Evolutionary conservation across 768 basidiomycete species (phyloP).

Genomic region (Zangia roseola): DNA sequence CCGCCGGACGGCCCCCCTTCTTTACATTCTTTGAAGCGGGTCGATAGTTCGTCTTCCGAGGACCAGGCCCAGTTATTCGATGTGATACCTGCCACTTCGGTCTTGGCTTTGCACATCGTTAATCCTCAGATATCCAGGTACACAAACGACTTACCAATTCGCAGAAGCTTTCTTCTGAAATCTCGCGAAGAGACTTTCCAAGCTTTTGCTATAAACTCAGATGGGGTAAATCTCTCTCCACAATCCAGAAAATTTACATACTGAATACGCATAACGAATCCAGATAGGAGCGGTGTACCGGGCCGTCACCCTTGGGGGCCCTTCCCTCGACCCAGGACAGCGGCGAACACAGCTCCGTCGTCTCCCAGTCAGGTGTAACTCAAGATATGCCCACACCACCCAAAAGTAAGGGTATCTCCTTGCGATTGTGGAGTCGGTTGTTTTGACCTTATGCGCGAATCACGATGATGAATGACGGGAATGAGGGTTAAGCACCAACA

Average conservation of each 20-base stretch:
- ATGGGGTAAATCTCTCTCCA: not conserved
- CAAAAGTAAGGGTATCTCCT: constrained; percentile 15
- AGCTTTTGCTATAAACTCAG: constrained; percentile 6
- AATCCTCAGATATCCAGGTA: not conserved
- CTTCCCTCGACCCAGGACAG: no score
- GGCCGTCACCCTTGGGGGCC: not conserved
- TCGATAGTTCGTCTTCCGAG: no score
- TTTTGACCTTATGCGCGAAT: constrained; percentile 9
- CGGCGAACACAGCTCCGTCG: not conserved
- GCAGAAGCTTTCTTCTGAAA: not conserved
- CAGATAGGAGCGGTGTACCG: constrained; percentile 10
- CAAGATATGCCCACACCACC: constrained; percentile 16
- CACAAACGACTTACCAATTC: not conserved
- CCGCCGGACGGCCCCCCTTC: no score
- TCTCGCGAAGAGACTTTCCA: constrained; percentile 4
- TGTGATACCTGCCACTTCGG: no score
- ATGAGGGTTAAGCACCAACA: constrained; percentile 6
- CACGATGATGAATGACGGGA: not conserved
- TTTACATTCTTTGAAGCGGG: no score
- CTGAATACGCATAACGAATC: constrained; percentile 5
- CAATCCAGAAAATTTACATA: not conserved
- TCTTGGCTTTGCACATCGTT: not conserved
- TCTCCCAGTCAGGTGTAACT: constrained; percentile 6
- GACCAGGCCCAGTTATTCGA: no score
- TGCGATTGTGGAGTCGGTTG: constrained; percentile 5